Percentiles rank a stretch among this genome's conserved stretches.
phyloP scores from a whole-genome alignment of 139 green algal species.

The Chlorella sp. region DNA sequence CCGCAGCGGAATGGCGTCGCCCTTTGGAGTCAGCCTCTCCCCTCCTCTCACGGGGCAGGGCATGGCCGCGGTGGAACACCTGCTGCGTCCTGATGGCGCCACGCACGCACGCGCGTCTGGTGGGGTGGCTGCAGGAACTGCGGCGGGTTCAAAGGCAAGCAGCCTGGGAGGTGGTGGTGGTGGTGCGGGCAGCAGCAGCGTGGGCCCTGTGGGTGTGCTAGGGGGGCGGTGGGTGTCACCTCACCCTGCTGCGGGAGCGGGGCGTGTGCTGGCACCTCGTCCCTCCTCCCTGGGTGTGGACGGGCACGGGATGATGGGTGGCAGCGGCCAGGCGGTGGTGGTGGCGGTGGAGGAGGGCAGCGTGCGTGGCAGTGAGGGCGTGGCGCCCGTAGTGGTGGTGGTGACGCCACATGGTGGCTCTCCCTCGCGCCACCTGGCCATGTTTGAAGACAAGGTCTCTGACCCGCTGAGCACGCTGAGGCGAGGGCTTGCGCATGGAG shows the following conservation, averaged over 20 bases:
- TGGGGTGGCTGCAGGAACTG: too few species aligned
- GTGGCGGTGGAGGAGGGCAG: too few species aligned
- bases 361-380: too few species aligned
- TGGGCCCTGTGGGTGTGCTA: not conserved
- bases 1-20: not conserved
- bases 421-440: not conserved
- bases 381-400: too few species aligned
- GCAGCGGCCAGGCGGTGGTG: too few species aligned
- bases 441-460: too few species aligned
- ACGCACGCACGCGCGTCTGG: not conserved
- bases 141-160: too few species aligned
- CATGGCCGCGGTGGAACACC: not conserved
- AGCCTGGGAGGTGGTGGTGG: too few species aligned
- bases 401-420: not conserved
- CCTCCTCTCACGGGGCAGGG: not conserved
- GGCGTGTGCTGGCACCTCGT: not conserved
- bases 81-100: not conserved
- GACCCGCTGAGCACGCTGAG: too few species aligned
- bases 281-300: not conserved
- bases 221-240: not conserved
- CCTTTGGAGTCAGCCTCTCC: not conserved
- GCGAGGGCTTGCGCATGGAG: too few species aligned
- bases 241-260: not conserved
- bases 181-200: too few species aligned
- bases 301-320: too few species aligned